Percentiles rank a stretch among this genome's conserved stretches.
Evolutionary conservation across 2,329 filamentous ascomycete species (phyloP).

Genomic region (Hymenoscyphus albidus): DNA sequence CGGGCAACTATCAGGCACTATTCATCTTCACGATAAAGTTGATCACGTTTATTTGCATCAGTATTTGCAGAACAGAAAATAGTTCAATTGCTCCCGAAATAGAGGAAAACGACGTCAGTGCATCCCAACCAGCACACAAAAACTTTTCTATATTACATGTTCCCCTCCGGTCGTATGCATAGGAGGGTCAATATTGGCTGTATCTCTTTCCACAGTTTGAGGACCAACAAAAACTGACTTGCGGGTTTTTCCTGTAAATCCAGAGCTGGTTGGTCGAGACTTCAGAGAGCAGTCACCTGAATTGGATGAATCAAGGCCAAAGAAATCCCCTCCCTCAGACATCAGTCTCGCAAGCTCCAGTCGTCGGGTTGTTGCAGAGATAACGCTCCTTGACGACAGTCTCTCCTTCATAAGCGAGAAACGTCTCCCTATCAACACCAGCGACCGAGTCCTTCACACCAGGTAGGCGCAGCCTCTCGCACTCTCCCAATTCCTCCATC

Average conservation of each 20-base stretch:
- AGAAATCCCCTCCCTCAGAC: slow-evolving; percentile 25
- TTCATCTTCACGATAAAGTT: too few relatives aligned
- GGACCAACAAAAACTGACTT: slow-evolving; percentile 15
- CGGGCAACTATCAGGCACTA: too few relatives aligned
- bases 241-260: slow-evolving; percentile 36
- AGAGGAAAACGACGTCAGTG: too few relatives aligned
- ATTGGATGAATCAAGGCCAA: slow-evolving; percentile 27
- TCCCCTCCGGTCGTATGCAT: slow-evolving; percentile 25
- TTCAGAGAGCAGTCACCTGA: slow-evolving; percentile 45
- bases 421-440: neutral
- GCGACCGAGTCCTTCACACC: neutral
- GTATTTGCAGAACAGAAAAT: too few relatives aligned
- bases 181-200: slow-evolving; percentile 15
- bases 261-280: slow-evolving; percentile 42
- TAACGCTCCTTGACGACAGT: neutral
- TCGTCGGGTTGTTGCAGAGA: too few relatives aligned
- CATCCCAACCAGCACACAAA: too few relatives aligned
- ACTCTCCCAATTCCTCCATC: neutral
- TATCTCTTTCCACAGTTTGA: slow-evolving; percentile 13
- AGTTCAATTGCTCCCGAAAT: too few relatives aligned
- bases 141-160: too few relatives aligned
- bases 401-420: neutral
- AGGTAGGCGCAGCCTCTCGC: neutral
- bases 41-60: too few relatives aligned
- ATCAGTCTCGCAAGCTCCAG: too few relatives aligned